A percentile compares a stretch with the other conserved stretches of the same genome.
These are phyloP conservation scores for Diaporthe australafricana DNA, from an alignment of 2,329 filamentous ascomycete species.

Conservation along the genomic window DNA sequence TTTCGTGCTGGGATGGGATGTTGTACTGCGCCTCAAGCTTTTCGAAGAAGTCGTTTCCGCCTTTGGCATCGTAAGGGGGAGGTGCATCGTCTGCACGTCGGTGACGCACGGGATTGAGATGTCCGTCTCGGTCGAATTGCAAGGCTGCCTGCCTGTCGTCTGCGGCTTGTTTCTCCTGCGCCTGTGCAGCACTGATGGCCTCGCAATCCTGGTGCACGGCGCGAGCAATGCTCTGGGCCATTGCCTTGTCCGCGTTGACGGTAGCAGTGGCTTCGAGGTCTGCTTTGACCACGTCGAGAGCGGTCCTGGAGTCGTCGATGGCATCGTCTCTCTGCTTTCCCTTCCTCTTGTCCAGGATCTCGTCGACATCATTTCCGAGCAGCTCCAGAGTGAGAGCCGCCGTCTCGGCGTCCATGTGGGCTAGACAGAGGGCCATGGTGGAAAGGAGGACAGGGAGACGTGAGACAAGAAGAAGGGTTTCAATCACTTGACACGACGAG, in stretches of 20 bases:
- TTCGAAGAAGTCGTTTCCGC: background rate
- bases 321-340: background rate
- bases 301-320: background rate
- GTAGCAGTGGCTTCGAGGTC: background rate
- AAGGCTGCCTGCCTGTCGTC: background rate
- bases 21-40: background rate
- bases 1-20: background rate
- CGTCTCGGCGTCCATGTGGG: background rate
- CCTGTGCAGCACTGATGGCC: background rate
- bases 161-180: background rate
- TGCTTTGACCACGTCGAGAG: background rate
- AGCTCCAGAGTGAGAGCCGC: background rate
- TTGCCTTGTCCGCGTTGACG: background rate
- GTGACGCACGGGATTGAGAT: background rate
- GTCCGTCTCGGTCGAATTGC: background rate
- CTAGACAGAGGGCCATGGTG: background rate
- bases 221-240: conserved; percentile 7
- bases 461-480: too few species aligned
- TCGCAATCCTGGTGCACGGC: conserved; percentile 14
- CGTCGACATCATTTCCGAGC: background rate
- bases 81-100: background rate
- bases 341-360: background rate
- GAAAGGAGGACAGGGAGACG: too few species aligned
- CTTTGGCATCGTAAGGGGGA: background rate
- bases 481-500: too few species aligned